Conservation (phyloP, 2,329 filamentous ascomycete species). For the Epichloe brachyelytri region DNA sequence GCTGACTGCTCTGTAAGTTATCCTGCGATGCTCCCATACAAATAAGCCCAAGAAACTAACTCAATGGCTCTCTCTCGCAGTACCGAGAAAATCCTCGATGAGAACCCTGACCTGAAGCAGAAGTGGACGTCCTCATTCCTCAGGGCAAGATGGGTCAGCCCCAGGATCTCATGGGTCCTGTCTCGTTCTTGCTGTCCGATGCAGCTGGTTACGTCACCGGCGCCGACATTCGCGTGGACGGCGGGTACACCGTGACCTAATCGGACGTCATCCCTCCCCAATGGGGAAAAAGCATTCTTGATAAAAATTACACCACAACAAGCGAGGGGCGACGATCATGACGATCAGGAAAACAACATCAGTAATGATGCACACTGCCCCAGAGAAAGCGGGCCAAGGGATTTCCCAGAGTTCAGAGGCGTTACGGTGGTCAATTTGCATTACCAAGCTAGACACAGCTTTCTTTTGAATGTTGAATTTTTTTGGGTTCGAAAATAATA, state of each 20-base stretch:
- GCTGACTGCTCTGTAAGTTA: conserved; percentile 74
- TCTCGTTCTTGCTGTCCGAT: conserved; percentile 74
- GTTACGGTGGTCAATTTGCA: background rate
- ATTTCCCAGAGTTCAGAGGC: background rate
- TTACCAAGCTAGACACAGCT: background rate
- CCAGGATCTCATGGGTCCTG: conserved; percentile 85
- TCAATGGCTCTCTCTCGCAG: conserved; percentile 27
- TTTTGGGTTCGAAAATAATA: too few relatives aligned
- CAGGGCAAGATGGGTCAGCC: conserved; percentile 88
- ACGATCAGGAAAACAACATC: background rate
- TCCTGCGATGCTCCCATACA: conserved; percentile 1
- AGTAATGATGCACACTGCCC: background rate
- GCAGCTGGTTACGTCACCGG: conserved; percentile 60
- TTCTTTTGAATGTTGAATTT: background rate
- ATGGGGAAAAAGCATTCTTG: too few relatives aligned
- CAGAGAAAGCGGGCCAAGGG: background rate
- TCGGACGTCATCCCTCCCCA: background rate
- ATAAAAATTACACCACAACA: background rate
- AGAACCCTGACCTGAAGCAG: conserved; percentile 78
- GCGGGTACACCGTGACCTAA: conserved; percentile 75
- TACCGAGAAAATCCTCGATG: conserved; percentile 86
- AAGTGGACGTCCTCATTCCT: conserved; percentile 91
- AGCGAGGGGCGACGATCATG: background rate
- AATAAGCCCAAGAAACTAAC: background rate
- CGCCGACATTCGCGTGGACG: conserved; percentile 70